Conservation (phyloP, 1,284 basidiomycete genomes). For the Fomitopsis pinicola region DNA sequence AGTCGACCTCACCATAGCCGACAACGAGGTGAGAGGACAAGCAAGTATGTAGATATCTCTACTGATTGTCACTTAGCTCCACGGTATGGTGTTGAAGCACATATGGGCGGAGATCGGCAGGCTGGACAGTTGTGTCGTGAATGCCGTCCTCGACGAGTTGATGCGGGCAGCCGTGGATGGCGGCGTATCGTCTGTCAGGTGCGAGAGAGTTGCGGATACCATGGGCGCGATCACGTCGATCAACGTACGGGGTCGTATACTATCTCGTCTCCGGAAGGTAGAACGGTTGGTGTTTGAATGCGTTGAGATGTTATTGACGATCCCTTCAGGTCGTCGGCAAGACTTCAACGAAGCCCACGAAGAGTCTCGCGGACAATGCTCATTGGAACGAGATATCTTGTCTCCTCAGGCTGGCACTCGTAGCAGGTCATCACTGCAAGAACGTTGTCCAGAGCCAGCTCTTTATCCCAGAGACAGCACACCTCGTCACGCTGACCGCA, state of each 20-base stretch:
- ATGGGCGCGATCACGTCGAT: constrained; percentile 74
- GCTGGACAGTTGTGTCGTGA: constrained; percentile 61
- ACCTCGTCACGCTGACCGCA: constrained; percentile 72
- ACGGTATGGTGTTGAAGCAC: constrained; percentile 62
- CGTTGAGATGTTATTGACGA: background rate
- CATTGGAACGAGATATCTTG: constrained; percentile 86
- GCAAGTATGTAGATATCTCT: background rate
- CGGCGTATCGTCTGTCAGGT: constrained; percentile 70
- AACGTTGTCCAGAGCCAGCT: constrained; percentile 66
- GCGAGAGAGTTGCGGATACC: constrained; percentile 73
- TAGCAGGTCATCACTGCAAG: constrained; percentile 66
- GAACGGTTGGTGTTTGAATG: constrained; percentile 5
- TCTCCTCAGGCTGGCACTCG: constrained; percentile 67
- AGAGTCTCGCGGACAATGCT: constrained; percentile 62
- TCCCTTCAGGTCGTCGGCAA: constrained; percentile 59
- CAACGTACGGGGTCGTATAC: constrained; percentile 71
- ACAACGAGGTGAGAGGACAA: constrained; percentile 52
- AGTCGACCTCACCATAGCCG: constrained; percentile 69
- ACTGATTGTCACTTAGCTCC: constrained; percentile 42
- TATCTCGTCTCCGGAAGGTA: constrained; percentile 77
- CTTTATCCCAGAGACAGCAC: constrained; percentile 79
- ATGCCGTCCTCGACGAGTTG: constrained; percentile 74
- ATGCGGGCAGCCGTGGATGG: constrained; percentile 78
- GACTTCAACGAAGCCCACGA: constrained; percentile 61
- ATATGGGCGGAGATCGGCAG: constrained; percentile 76